Evolutionary conservation across 352 stramenopile genomes (phyloP).

Genomic region (Blastocystis sp.): DNA sequence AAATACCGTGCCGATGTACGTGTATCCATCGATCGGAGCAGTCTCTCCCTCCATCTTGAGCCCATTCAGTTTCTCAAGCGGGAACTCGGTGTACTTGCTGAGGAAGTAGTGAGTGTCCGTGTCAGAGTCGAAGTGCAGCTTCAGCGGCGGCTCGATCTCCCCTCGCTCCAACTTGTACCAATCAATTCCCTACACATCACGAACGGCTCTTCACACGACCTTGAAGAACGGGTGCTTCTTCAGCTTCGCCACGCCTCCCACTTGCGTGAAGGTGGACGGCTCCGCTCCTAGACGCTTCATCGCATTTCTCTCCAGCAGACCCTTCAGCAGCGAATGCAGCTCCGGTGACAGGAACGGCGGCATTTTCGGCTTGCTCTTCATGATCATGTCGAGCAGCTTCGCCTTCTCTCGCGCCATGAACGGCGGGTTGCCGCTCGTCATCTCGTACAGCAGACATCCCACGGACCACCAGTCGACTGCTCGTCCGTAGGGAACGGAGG

Average conservation of each 20-base stretch:
- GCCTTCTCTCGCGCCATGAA: conserved; percentile 85
- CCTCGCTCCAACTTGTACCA: conserved; percentile 87
- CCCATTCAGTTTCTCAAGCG: conserved; percentile 6
- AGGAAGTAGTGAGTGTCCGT: conserved; percentile 88
- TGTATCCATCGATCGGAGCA: background rate
- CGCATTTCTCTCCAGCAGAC: conserved; percentile 90
- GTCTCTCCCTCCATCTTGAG: background rate
- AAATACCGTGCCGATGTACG: conserved; percentile 32
- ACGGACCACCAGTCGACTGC: conserved; percentile 89
- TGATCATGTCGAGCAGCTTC: conserved; percentile 82
- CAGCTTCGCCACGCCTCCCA: conserved; percentile 89
- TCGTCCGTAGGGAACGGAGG: conserved; percentile 77
- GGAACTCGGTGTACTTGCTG: conserved; percentile 79
- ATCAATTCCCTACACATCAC: conserved; percentile 79
- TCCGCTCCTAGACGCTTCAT: conserved; percentile 86
- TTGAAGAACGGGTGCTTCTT: conserved; percentile 91
- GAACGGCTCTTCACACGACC: background rate
- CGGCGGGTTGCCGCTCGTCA: conserved; percentile 86
- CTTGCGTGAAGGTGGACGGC: conserved; percentile 93
- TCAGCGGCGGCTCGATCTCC: conserved; percentile 82
- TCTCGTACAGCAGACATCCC: conserved; percentile 87
- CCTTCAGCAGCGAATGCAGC: conserved; percentile 89
- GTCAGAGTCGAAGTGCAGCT: conserved; percentile 81
- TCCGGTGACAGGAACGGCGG: conserved; percentile 80
- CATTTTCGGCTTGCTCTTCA: conserved; percentile 79